phyloP scores from a whole-genome alignment of 1,284 basidiomycete genomes.

The Afroboletus lepidellus region DNA sequence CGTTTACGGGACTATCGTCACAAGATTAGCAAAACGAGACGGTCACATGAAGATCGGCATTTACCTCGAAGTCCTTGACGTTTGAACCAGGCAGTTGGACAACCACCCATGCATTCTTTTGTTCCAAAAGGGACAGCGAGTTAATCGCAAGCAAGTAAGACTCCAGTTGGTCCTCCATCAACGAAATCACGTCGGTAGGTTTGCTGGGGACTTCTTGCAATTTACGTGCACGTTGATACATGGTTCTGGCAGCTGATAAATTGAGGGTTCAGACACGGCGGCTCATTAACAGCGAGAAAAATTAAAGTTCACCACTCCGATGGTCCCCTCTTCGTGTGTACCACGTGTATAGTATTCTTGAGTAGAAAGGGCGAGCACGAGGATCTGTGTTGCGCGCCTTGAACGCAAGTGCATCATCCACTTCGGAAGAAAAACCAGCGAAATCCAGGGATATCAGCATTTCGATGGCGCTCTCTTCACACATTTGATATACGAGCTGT shows the following conservation, averaged over 20 bases:
- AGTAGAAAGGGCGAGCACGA: slow-evolving; percentile 82
- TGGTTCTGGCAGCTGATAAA: slow-evolving; percentile 75
- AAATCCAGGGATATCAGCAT: slow-evolving; percentile 85
- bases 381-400: slow-evolving; percentile 95
- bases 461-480: slow-evolving; percentile 83
- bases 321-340: slow-evolving; percentile 85
- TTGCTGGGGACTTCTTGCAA: slow-evolving; percentile 58
- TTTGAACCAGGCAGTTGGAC: slow-evolving; percentile 24
- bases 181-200: slow-evolving; percentile 52
- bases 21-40: slow-evolving; percentile 22
- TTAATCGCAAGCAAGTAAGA: slow-evolving; percentile 88
- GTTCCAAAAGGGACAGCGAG: slow-evolving; percentile 80
- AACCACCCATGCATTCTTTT: slow-evolving; percentile 78
- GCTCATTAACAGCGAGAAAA: slow-evolving; percentile 14
- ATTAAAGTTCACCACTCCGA: slow-evolving; percentile 66
- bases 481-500: slow-evolving; percentile 88
- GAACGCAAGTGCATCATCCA: slow-evolving; percentile 88
- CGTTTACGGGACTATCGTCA: slow-evolving; percentile 58
- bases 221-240: slow-evolving; percentile 92
- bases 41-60: slow-evolving; percentile 23
- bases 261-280: slow-evolving; percentile 21
- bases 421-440: slow-evolving; percentile 80
- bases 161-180: slow-evolving; percentile 77
- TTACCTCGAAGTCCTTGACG: slow-evolving; percentile 29
- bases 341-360: slow-evolving; percentile 94